Percentiles rank a stretch among this genome's conserved stretches.
Evolutionary conservation across 176 grass and related monocot species (phyloP).

Genomic region (Zea luxurians): DNA sequence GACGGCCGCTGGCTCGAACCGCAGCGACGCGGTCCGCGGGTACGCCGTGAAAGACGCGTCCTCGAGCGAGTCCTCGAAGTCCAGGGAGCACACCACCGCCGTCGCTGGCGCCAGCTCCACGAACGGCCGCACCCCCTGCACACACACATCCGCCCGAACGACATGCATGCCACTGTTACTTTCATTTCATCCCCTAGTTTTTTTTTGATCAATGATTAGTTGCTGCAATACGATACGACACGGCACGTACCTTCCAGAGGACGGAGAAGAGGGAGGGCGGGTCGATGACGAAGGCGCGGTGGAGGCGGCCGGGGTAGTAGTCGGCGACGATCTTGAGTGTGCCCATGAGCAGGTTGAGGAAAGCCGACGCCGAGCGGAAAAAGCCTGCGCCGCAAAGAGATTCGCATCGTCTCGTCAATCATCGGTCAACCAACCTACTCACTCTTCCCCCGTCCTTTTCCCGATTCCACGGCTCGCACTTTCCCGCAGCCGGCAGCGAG

Average conservation of each 20-base stretch:
- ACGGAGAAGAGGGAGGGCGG: conserved; percentile 91
- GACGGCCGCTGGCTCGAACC: conserved; percentile 54
- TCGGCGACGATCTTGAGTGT: conserved; percentile 93
- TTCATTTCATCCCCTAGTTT: neutral
- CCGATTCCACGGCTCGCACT: conserved; percentile 8
- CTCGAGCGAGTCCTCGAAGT: conserved; percentile 93
- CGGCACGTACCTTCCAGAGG: conserved; percentile 79
- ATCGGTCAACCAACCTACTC: neutral
- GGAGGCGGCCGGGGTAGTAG: conserved; percentile 89
- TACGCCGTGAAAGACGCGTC: conserved; percentile 77
- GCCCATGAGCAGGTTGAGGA: conserved; percentile 87
- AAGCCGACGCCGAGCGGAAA: conserved; percentile 93
- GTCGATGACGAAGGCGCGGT: conserved; percentile 94
- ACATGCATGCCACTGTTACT: neutral
- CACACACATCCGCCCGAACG: neutral
- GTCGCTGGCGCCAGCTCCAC: conserved; percentile 70
- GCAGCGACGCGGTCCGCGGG: conserved; percentile 82
- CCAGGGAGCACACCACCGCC: conserved; percentile 71
- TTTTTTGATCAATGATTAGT: neutral
- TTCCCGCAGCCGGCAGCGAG: neutral
- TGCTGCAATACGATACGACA: too few species aligned
- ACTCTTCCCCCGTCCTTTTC: neutral
- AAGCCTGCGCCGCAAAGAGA: conserved; percentile 59
- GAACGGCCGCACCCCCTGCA: conserved; percentile 79
- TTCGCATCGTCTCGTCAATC: neutral